phyloP scores from a whole-genome alignment of 306 rosid species.

The Arachis hypogaea region DNA sequence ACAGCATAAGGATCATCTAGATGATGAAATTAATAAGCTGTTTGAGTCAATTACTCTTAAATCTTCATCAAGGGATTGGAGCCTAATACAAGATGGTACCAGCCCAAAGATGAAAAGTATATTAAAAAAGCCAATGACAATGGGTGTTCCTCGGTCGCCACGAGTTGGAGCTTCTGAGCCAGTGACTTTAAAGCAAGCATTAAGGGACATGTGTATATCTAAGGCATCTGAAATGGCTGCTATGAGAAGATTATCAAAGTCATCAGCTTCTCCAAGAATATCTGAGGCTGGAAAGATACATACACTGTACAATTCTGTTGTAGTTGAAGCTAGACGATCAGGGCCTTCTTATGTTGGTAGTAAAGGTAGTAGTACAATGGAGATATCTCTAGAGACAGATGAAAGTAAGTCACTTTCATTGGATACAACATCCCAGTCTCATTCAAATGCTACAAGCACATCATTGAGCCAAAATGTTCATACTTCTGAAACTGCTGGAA shows the following conservation, averaged over 20 bases:
- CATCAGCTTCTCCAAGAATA: conserved; percentile 67
- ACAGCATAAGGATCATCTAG: conserved; percentile 69
- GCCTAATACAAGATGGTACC: conserved; percentile 58
- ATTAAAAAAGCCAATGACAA: conserved; percentile 79
- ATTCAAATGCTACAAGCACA: conserved; percentile 47
- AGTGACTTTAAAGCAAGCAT: conserved; percentile 86
- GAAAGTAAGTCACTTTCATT: conserved; percentile 52
- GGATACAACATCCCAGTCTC: conserved; percentile 47
- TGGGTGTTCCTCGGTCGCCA: conserved; percentile 73
- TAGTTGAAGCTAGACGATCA: conserved; percentile 65
- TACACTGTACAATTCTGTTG: conserved; percentile 86
- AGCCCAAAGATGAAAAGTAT: conserved; percentile 70
- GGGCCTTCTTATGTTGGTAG: conserved; percentile 54
- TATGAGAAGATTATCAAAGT: conserved; percentile 83
- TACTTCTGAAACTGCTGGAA: conserved; percentile 47
- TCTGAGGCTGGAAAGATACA: conserved; percentile 97
- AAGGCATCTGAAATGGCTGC: conserved; percentile 99
- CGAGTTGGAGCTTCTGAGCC: conserved; percentile 80
- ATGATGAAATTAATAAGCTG: conserved; percentile 80
- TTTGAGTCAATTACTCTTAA: conserved; percentile 72
- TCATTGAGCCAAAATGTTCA: conserved; percentile 47
- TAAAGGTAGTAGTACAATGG: conserved; percentile 53
- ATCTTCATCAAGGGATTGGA: conserved; percentile 63
- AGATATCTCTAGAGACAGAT: conserved; percentile 64
- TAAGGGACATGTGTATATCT: conserved; percentile 86